Base-by-base conservation (phyloP, 2,329 filamentous ascomycete species). In the Monosporascus sp. region DNA sequence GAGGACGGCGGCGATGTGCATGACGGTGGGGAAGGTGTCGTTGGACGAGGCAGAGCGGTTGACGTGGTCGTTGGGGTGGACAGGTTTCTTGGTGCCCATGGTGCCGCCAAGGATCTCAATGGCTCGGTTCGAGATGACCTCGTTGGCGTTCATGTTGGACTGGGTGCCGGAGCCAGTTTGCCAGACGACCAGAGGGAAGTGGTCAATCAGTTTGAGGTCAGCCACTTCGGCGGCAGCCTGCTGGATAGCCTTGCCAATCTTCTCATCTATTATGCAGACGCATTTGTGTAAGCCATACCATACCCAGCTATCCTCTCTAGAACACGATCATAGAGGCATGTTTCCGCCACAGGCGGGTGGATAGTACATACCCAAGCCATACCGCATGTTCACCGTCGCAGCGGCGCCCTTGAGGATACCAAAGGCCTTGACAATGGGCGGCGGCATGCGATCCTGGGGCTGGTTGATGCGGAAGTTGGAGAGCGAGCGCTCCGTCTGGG, bases 61-160 rank as follows among this genome's bases (percentile, higher is more conserved):
- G 74, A 99, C 94, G 73, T 99, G 94, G 79, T 99, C 94, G 76
- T 97, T 99, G 67, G 94, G 94, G 78, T 99, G 94, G 60, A 99
- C 94, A 27, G 94, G 94, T 80, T 95, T 96, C 86, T 97, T 97
- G 83, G 80, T 86, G 64, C 94, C 94, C 89, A 91, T 96, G 61
- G 81, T 82, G 65, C 94, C 94, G 64, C 94, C 94, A 51, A 97
- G 82, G 59, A 97, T 96, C 80, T 97, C 93, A 73, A 97, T 97
- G 60, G 94, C 94, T 61, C 94, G 90, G 83, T 97, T 99, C 60
- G 93, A 97, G 74, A 99, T 97, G 74, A 99, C 94, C 74, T 99
- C 94, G 79, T 99, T 99, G 71, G 93, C 92, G 78, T 99, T 99
- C 94, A 97, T 97, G 84, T 96, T 97, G 73, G 92, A 97, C 80